Base-by-base conservation (phyloP, 2,329 filamentous ascomycete genomes). In the Cryphonectria nitschkei region DNA sequence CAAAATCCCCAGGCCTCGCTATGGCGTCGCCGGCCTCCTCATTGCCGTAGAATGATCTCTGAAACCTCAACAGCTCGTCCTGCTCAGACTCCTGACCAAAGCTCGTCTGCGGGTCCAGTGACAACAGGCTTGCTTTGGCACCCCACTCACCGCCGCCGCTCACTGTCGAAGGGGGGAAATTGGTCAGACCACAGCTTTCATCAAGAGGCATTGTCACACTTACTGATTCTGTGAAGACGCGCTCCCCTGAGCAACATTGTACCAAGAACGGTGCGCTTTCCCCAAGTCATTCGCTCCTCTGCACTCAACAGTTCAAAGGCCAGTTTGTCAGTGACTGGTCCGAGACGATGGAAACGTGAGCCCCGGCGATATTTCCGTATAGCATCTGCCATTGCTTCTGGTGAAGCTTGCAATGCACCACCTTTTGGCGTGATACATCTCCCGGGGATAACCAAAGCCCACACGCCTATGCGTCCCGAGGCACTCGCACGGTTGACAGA, bases 101-200 rank as follows among this genome's bases (percentile, higher is more conserved):
- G 29, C 79, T 83, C 22, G 83, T 85, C 74, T 93, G 87, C 3
- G 93, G 92, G 76, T 96, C 93, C 4, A 97, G 84, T 7, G 93
- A 93, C 3, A 97, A 82, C 0, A 97, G 82, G 0, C 93, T 93
- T 75, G 92, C 89, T 78, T 95, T 96, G 69, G 87, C 84, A 22
- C 93, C 93, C 93, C 93, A 97, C 29, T 93, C 93, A 58, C 93
- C 93, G 62, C 93, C 93, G 5, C 93, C 93, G 76, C 92, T 94
- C 73, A 95, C 88, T 86, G 83, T 80, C 22, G 68, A 43, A 16
- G 37, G 37, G 37, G 14, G 19, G 6, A 39, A n/a, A 14, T 1
- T 41, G 11, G 52, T 68, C 52, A 68, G 60, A 22, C 6, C 19
- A 7, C 13, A 37, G 26, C 29, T 29, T 16, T 14, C 43, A 29